Percentiles rank a stretch among this genome's conserved stretches.
Conservation (phyloP, 768 basidiomycete species). For the Lactifluus hygrophoroides region DNA sequence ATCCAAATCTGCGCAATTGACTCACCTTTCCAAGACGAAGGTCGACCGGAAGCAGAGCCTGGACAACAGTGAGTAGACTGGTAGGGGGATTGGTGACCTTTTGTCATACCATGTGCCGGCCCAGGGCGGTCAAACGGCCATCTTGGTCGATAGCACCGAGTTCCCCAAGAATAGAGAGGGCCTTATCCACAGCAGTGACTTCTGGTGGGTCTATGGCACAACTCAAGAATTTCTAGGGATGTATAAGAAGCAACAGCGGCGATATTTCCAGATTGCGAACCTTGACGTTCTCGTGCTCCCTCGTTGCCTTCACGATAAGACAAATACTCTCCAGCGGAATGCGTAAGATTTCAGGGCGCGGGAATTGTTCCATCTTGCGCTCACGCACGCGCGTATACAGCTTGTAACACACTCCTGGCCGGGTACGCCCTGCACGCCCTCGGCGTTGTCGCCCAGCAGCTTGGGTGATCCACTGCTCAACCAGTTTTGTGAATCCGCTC, state of each 20-base stretch:
- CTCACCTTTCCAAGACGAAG: conserved; percentile 74
- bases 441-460: conserved; percentile 79
- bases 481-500: conserved; percentile 63
- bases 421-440: conserved; percentile 85
- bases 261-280: conserved; percentile 27
- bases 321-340: conserved; percentile 79
- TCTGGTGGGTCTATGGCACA: conserved; percentile 83
- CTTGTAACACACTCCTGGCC: conserved; percentile 79
- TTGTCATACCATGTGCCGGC: conserved; percentile 60
- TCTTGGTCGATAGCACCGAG: conserved; percentile 66
- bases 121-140: conserved; percentile 69
- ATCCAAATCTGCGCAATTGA: not conserved
- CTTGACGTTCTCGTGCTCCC: conserved; percentile 71
- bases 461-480: conserved; percentile 68
- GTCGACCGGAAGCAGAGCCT: conserved; percentile 85
- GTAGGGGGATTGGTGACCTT: not conserved
- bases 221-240: conserved; percentile 46
- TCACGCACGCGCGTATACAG: conserved; percentile 73
- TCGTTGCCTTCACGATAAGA: conserved; percentile 72
- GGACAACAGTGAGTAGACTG: conserved; percentile 1
- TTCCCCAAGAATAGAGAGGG: conserved; percentile 63
- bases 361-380: conserved; percentile 57
- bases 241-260: not conserved
- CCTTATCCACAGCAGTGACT: conserved; percentile 62
- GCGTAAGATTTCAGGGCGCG: conserved; percentile 81